phyloP scores from a whole-genome alignment of 371 early-diverging fungal genomes.

The Zancudomyces culisetae region DNA sequence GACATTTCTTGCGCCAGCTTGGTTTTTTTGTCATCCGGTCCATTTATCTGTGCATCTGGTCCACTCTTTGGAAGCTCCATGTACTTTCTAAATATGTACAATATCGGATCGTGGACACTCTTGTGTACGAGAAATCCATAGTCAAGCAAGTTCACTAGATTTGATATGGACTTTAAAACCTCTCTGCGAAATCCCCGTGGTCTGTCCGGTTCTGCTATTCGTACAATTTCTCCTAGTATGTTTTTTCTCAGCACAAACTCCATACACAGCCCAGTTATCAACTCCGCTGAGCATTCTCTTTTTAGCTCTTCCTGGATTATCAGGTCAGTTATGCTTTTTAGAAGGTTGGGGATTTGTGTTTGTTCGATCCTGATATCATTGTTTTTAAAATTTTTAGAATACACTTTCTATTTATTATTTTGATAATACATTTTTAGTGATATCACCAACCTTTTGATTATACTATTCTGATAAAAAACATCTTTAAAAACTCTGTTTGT shows the following conservation, averaged over 20 bases:
- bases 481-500: too few species aligned
- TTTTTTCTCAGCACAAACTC: slow-evolving; percentile 74
- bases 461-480: too few species aligned
- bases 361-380: slow-evolving; percentile 36
- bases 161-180: slow-evolving; percentile 57
- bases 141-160: slow-evolving; percentile 66
- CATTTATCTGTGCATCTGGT: slow-evolving; percentile 1
- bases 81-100: slow-evolving; percentile 52
- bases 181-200: slow-evolving; percentile 75
- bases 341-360: slow-evolving; percentile 56
- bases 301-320: slow-evolving; percentile 73
- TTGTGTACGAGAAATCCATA: slow-evolving; percentile 75
- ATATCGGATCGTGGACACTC: slow-evolving; percentile 69
- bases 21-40: slow-evolving; percentile 1
- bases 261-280: slow-evolving; percentile 70
- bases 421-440: too few species aligned
- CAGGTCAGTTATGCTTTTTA: slow-evolving; percentile 70
- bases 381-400: slow-evolving; percentile 35
- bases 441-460: too few species aligned
- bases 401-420: too few species aligned
- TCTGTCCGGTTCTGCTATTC: slow-evolving; percentile 54
- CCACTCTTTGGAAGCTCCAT: slow-evolving; percentile 22
- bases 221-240: slow-evolving; percentile 58
- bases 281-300: slow-evolving; percentile 35
- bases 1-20: neutral